Percentiles rank a stretch among this genome's conserved stretches.
phyloP scores from a whole-genome alignment of 306 rosid genomes.

The Medicago lupulina region DNA sequence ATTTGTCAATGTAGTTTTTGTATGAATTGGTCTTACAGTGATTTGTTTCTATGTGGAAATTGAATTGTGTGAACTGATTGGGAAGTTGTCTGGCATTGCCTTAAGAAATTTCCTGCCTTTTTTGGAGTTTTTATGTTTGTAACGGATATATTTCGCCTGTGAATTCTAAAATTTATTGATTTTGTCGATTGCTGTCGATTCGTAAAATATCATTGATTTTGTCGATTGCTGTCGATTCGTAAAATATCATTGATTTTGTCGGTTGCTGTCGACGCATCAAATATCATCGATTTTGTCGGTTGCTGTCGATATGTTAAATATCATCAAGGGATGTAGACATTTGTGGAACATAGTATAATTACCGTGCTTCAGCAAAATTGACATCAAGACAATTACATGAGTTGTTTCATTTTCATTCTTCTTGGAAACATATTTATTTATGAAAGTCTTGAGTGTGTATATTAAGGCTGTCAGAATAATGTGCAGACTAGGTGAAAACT shows the following conservation, averaged over 20 bases:
- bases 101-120: not conserved
- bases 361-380: not conserved
- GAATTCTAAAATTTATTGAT: conserved; percentile 4
- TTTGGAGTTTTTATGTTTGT: conserved; percentile 36
- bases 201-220: too few relatives aligned
- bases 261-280: too few relatives aligned
- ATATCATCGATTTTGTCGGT: not conserved
- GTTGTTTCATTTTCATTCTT: not conserved
- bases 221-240: too few relatives aligned
- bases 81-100: conserved; percentile 18
- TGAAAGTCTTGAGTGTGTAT: not conserved
- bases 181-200: not conserved
- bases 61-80: conserved; percentile 16
- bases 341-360: conserved; percentile 1
- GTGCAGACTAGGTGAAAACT: conserved; percentile 3
- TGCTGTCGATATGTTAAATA: not conserved
- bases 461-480: not conserved
- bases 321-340: not conserved
- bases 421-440: not conserved
- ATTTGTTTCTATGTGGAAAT: not conserved
- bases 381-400: not conserved
- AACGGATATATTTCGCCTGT: not conserved
- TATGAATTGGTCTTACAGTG: not conserved
- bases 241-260: too few relatives aligned
- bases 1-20: conserved; percentile 10